phyloP scores from a whole-genome alignment of 2,329 filamentous ascomycete species.

The Daldinia eschscholtzii region DNA sequence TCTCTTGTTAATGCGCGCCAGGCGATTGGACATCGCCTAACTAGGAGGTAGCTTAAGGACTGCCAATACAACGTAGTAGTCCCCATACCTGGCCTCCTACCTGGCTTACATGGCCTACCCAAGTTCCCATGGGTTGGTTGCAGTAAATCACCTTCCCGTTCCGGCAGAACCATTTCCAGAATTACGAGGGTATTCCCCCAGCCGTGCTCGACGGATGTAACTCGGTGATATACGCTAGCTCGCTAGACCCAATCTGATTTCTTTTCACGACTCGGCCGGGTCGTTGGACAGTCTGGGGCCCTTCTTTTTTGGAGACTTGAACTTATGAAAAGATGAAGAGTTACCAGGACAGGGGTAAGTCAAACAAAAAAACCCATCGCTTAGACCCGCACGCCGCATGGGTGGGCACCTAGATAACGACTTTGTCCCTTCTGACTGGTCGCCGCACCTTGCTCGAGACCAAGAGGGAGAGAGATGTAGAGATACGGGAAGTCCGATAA shows the following conservation, averaged over 20 bases:
- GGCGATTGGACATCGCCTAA: slow-evolving; percentile 32
- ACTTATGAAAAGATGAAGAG: slow-evolving; percentile 2
- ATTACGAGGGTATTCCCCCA: slow-evolving; percentile 26
- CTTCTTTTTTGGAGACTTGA: background rate
- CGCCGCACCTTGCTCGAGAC: slow-evolving; percentile 33
- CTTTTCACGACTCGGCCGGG: slow-evolving; percentile 24
- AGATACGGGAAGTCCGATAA: slow-evolving; percentile 44
- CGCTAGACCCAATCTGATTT: slow-evolving; percentile 11
- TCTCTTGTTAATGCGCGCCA: slow-evolving; percentile 30
- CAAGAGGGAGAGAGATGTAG: slow-evolving; percentile 15
- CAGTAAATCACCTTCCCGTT: slow-evolving; percentile 38
- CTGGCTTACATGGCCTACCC: slow-evolving; percentile 2
- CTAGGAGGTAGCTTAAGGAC: background rate
- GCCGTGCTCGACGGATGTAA: slow-evolving; percentile 40
- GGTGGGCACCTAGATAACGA: slow-evolving; percentile 38
- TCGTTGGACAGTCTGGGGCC: background rate
- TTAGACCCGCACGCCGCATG: slow-evolving; percentile 36
- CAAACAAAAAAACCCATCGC: slow-evolving; percentile 1
- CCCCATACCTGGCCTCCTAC: background rate
- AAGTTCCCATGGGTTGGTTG: slow-evolving; percentile 17
- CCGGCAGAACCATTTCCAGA: slow-evolving; percentile 15
- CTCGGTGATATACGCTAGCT: slow-evolving; percentile 37
- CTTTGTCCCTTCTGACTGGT: slow-evolving; percentile 43
- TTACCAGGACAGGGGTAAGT: slow-evolving; percentile 5
- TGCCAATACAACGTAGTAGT: slow-evolving; percentile 41